Evolutionary conservation across 169 alveolate genomes (phyloP).

Genomic region (Plasmodium adleri): DNA sequence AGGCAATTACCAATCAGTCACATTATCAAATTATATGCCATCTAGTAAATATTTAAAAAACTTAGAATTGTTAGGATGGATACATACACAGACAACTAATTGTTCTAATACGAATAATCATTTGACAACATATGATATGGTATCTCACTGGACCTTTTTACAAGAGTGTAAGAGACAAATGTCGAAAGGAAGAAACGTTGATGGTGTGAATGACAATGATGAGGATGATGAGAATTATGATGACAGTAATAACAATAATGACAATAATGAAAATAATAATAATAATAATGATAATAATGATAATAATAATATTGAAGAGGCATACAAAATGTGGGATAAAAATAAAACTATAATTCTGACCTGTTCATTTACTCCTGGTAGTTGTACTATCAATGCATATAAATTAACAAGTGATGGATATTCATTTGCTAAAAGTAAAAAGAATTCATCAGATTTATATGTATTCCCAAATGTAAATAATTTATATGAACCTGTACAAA

Average conservation of each 20-base stretch:
- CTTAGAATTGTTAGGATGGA: conserved; percentile 98
- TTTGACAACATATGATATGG: conserved; percentile 79
- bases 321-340: conserved; percentile 61
- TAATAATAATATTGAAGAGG: conserved; percentile 17
- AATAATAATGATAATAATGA: conserved; percentile 3
- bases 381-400: conserved; percentile 96
- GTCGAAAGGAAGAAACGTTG: conserved; percentile 14
- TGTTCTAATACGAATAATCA: conserved; percentile 89
- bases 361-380: conserved; percentile 97
- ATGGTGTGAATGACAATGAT: not conserved
- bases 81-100: conserved; percentile 95
- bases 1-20: conserved; percentile 95
- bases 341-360: conserved; percentile 81
- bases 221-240: conserved; percentile 13
- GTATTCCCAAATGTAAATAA: conserved; percentile 62
- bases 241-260: conserved; percentile 6
- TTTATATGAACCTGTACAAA: conserved; percentile 92
- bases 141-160: conserved; percentile 63
- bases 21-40: conserved; percentile 94
- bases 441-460: conserved; percentile 77
- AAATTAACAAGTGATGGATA: conserved; percentile 94
- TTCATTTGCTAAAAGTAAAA: conserved; percentile 93
- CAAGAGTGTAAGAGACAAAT: conserved; percentile 53
- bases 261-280: not conserved
- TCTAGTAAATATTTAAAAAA: conserved; percentile 93